Percentiles rank a stretch among this genome's conserved stretches.
These are phyloP conservation scores for Carallia brachiata DNA, from an alignment of 345 rosid genomes.

Conservation along the genomic window DNA sequence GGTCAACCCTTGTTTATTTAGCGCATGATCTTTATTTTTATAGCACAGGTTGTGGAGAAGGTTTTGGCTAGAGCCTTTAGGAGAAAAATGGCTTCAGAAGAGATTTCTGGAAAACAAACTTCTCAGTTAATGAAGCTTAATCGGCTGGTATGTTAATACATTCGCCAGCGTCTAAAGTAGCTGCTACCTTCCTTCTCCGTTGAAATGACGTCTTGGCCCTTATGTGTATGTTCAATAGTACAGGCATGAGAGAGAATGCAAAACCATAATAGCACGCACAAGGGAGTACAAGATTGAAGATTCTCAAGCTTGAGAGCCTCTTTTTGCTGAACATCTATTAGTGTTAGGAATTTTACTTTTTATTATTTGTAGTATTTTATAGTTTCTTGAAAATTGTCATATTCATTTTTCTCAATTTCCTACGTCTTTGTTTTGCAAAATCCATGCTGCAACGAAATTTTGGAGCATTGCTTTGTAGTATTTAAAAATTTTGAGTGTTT, in stretches of 20 bases:
- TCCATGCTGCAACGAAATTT: too few relatives aligned
- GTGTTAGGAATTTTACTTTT: too few relatives aligned
- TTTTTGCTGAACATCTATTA: too few relatives aligned
- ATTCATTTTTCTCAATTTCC: too few relatives aligned
- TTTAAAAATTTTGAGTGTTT: too few relatives aligned
- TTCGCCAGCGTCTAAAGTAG: conserved; percentile 7
- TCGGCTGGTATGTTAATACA: conserved; percentile 66
- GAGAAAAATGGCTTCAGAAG: conserved; percentile 98
- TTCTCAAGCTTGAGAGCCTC: conserved; percentile 88
- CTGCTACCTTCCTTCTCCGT: conserved; percentile 4
- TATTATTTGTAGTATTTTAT: too few relatives aligned
- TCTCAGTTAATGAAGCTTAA: conserved; percentile 83
- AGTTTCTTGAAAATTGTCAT: too few relatives aligned
- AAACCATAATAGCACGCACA: conserved; percentile 79
- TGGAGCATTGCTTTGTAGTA: too few relatives aligned
- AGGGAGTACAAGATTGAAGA: conserved; percentile 67
- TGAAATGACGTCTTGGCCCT: conserved; percentile 17
- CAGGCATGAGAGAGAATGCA: conserved; percentile 98
- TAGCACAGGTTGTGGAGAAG: conserved; percentile 83
- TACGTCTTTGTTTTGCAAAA: too few relatives aligned
- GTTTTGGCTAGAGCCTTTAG: conserved; percentile 94
- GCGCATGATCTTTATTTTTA: background rate
- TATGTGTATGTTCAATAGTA: conserved; percentile 82
- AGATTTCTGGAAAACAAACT: conserved; percentile 82
- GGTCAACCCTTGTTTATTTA: background rate